Conservation (phyloP, 108 stramenopile genomes). For the Discostella stelligeroides region DNA sequence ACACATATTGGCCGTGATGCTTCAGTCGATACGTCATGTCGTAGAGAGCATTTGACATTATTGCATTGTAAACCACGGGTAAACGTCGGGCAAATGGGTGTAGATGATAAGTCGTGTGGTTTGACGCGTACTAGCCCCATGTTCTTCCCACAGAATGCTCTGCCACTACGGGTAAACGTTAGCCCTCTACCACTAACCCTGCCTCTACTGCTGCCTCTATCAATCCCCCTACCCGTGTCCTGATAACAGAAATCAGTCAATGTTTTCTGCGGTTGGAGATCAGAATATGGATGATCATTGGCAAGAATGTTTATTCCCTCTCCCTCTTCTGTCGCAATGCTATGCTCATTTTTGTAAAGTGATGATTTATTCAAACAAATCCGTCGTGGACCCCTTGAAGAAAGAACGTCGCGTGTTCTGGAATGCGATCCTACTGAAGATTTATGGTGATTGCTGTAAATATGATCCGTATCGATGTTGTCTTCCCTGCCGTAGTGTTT, state of each 20-base stretch:
- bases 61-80: slow-evolving; percentile 66
- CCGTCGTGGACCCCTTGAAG: slow-evolving; percentile 5
- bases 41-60: slow-evolving; percentile 63
- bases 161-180: not conserved
- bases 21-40: slow-evolving; percentile 78
- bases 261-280: slow-evolving; percentile 28
- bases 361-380: not conserved
- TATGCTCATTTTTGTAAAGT: not conserved
- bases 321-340: not conserved
- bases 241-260: slow-evolving; percentile 67
- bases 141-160: slow-evolving; percentile 18
- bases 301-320: not conserved
- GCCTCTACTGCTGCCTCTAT: slow-evolving; percentile 14
- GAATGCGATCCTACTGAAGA: too few species aligned
- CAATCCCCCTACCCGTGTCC: slow-evolving; percentile 48
- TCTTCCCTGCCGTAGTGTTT: not conserved
- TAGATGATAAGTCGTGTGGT: slow-evolving; percentile 40
- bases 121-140: slow-evolving; percentile 73
- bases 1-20: slow-evolving; percentile 75
- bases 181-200: not conserved
- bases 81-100: slow-evolving; percentile 68
- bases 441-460: not conserved
- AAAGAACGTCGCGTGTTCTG: not conserved
- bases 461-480: not conserved
- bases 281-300: not conserved